Evolutionary conservation across 441 rosid genomes (phyloP).

Genomic region (Melastoma candidum): DNA sequence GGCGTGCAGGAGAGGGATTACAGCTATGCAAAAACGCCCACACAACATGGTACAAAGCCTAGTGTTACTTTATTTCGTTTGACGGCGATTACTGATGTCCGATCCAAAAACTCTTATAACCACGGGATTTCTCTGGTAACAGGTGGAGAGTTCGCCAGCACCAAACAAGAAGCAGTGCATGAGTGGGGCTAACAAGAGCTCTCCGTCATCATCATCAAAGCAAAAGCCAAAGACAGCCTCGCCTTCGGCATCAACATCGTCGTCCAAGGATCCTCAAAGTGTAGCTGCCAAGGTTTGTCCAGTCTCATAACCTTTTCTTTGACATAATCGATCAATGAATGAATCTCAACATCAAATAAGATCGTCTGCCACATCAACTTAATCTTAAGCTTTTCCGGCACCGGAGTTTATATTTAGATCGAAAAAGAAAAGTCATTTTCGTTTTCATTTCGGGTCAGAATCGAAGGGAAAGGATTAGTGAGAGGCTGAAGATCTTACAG

Average conservation of each 20-base stretch:
- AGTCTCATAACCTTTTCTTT: too few species aligned
- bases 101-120: not conserved
- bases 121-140: constrained; percentile 1
- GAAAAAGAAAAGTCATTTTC: constrained; percentile 1
- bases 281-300: constrained; percentile 76
- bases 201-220: constrained; percentile 9
- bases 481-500: constrained; percentile 71
- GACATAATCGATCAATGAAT: too few species aligned
- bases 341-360: not conserved
- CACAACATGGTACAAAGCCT: constrained; percentile 28
- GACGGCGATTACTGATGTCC: not conserved
- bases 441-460: constrained; percentile 29
- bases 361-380: not conserved
- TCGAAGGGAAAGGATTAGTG: constrained; percentile 84
- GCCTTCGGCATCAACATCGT: constrained; percentile 10
- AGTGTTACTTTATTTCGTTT: not conserved
- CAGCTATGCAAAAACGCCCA: constrained; percentile 44
- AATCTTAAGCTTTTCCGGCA: not conserved
- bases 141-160: constrained; percentile 48
- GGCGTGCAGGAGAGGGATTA: constrained; percentile 20
- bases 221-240: constrained; percentile 26
- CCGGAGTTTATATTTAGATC: constrained; percentile 8
- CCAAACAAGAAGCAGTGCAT: constrained; percentile 47
- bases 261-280: constrained; percentile 80
- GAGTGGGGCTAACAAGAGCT: constrained; percentile 21